phyloP scores from a whole-genome alignment of 1,284 basidiomycete genomes.

The Cutaneotrichosporon cavernicola region DNA sequence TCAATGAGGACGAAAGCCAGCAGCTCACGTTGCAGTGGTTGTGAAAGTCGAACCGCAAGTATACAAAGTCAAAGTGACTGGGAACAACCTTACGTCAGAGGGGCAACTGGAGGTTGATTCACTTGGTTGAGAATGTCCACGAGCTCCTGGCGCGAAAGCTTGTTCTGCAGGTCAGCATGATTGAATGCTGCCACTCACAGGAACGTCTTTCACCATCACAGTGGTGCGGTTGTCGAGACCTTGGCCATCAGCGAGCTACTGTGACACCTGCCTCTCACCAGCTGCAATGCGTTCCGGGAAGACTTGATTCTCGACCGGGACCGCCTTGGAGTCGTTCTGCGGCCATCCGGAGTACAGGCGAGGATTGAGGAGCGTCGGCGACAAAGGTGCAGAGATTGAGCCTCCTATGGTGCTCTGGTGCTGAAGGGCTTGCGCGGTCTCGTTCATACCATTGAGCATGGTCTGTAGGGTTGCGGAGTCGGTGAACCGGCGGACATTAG shows the following conservation, averaged over 20 bases:
- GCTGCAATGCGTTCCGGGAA: conserved; percentile 40
- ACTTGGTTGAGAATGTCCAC: conserved; percentile 49
- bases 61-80: conserved; percentile 51
- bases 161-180: conserved; percentile 40
- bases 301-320: conserved; percentile 44
- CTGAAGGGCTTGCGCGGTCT: conserved; percentile 30
- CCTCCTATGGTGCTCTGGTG: conserved; percentile 18
- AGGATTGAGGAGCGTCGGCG: conserved; percentile 4
- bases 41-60: conserved; percentile 53
- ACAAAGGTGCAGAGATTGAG: neutral
- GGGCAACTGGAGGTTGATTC: conserved; percentile 5
- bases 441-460: conserved; percentile 35
- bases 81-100: conserved; percentile 43
- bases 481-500: neutral
- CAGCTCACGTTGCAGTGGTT: conserved; percentile 51
- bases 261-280: conserved; percentile 26
- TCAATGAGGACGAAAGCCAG: conserved; percentile 1
- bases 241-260: conserved; percentile 20
- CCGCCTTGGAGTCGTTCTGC: conserved; percentile 32
- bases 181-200: conserved; percentile 30
- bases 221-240: conserved; percentile 48
- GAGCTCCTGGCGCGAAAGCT: conserved; percentile 49
- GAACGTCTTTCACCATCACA: conserved; percentile 54
- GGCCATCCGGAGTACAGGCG: conserved; percentile 19
- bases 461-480: conserved; percentile 28